phyloP scores from a whole-genome alignment of 495 filamentous ascomycete genomes.

The Podospora appendiculata region DNA sequence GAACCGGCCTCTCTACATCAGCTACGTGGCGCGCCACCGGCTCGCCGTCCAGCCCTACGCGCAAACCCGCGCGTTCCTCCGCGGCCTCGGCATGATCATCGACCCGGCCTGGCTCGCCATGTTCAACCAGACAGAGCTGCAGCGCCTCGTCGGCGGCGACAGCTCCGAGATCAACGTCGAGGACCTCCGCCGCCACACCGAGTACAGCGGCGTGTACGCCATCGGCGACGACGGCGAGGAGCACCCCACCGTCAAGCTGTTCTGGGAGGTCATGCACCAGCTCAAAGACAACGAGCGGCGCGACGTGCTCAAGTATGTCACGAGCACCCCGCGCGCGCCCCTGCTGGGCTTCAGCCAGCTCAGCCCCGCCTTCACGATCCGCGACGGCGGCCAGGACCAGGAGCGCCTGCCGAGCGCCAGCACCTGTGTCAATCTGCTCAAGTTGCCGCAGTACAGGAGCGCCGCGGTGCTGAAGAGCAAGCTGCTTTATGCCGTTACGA shows the following conservation, averaged over 20 bases:
- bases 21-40: constrained; percentile 78
- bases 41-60: constrained; percentile 66
- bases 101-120: constrained; percentile 89
- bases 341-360: constrained; percentile 83
- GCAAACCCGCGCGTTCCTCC: constrained; percentile 82
- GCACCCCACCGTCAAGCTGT: constrained; percentile 74
- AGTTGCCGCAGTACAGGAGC: constrained; percentile 75
- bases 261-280: constrained; percentile 83
- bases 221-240: constrained; percentile 83
- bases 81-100: constrained; percentile 79
- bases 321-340: constrained; percentile 85
- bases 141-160: constrained; percentile 86
- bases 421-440: constrained; percentile 93
- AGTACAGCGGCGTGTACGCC: constrained; percentile 78
- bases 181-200: constrained; percentile 79
- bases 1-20: constrained; percentile 91
- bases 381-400: constrained; percentile 78
- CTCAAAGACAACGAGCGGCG: constrained; percentile 68
- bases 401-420: constrained; percentile 82
- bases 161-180: constrained; percentile 76
- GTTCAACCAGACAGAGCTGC: constrained; percentile 95
- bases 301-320: constrained; percentile 92
- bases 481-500: constrained; percentile 82
- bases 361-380: constrained; percentile 80
- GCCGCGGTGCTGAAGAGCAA: constrained; percentile 60